Conservation (phyloP, 2,329 filamentous ascomycete species). For the Trichoderma breve region DNA sequence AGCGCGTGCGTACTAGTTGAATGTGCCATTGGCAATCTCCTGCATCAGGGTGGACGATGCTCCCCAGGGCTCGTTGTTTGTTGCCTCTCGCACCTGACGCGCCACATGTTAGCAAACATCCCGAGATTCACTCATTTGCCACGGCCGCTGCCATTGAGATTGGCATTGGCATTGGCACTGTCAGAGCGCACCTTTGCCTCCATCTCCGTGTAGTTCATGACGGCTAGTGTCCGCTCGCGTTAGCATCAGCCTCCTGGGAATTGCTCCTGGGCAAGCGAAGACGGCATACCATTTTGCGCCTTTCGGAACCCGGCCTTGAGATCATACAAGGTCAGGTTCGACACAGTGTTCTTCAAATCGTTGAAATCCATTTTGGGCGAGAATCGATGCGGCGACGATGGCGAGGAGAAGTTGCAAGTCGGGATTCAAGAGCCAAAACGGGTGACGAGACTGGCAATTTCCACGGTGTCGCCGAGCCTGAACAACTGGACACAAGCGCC, state of each 20-base stretch:
- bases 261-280: slow-evolving; percentile 14
- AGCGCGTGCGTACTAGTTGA: slow-evolving; percentile 77
- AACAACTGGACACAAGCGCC: slow-evolving; percentile 11
- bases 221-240: slow-evolving; percentile 55
- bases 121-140: neutral
- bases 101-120: neutral
- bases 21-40: slow-evolving; percentile 96
- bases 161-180: slow-evolving; percentile 18
- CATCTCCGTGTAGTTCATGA: slow-evolving; percentile 98
- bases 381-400: neutral
- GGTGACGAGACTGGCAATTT: slow-evolving; percentile 13
- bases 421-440: neutral
- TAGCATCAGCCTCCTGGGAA: slow-evolving; percentile 25
- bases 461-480: slow-evolving; percentile 11
- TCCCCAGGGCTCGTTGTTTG: slow-evolving; percentile 98
- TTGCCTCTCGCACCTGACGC: slow-evolving; percentile 84
- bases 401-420: neutral
- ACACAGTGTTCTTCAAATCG: slow-evolving; percentile 80
- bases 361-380: slow-evolving; percentile 71
- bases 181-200: slow-evolving; percentile 58
- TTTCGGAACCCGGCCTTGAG: slow-evolving; percentile 92
- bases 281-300: slow-evolving; percentile 83
- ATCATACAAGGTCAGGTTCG: slow-evolving; percentile 91
- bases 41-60: slow-evolving; percentile 84
- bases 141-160: neutral